Evolutionary conservation across 257 asterid genomes (phyloP).

Genomic region (Catharanthus roseus): DNA sequence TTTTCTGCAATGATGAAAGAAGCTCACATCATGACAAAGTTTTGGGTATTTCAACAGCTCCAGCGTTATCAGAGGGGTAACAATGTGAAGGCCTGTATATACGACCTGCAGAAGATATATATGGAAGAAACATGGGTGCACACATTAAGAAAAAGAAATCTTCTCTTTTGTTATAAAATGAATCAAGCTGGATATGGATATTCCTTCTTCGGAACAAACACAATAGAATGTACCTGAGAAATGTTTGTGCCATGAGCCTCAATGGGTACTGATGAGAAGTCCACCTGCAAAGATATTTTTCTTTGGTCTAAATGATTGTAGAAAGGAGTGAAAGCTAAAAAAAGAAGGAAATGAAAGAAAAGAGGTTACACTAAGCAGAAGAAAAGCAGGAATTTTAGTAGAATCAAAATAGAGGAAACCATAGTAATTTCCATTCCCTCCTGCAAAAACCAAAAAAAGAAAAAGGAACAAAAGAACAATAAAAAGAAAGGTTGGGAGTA

Average conservation of each 20-base stretch:
- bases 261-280: conserved; percentile 76
- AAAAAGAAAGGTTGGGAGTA: not conserved
- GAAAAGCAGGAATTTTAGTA: conserved; percentile 2
- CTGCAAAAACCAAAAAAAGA: not conserved
- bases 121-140: not conserved
- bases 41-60: conserved; percentile 91
- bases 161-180: not conserved
- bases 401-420: conserved; percentile 1
- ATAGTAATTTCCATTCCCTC: not conserved
- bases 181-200: not conserved
- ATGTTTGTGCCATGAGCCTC: conserved; percentile 75
- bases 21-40: conserved; percentile 74
- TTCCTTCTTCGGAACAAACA: conserved; percentile 14
- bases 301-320: conserved; percentile 20
- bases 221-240: conserved; percentile 55
- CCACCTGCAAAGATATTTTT: conserved; percentile 52
- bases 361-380: not conserved
- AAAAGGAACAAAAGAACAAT: not conserved
- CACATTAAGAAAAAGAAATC: not conserved
- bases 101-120: conserved; percentile 63
- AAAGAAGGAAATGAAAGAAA: not conserved
- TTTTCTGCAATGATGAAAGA: conserved; percentile 16
- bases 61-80: conserved; percentile 72
- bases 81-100: conserved; percentile 80
- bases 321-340: not conserved